A percentile compares a stretch with the other conserved stretches of the same genome.
phyloP scores from a whole-genome alignment of 495 filamentous ascomycete species.

The Pseudevernia furfuracea region DNA sequence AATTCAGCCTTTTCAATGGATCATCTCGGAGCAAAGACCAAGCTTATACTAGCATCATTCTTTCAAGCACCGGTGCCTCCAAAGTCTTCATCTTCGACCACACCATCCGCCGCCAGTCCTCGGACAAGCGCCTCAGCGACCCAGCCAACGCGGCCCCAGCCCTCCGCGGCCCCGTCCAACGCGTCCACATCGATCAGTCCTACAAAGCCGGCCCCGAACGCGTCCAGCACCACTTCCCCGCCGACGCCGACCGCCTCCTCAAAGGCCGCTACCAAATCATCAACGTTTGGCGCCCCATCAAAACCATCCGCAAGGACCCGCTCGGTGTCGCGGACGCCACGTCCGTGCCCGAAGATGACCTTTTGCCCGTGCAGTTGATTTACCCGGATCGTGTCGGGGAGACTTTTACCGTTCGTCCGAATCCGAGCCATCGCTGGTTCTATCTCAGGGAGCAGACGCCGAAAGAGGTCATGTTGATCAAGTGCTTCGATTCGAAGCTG shows the following conservation, averaged over 20 bases:
- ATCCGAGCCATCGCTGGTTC: constrained; percentile 42
- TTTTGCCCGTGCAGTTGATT: constrained; percentile 41
- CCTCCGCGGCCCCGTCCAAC: constrained; percentile 55
- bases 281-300: constrained; percentile 73
- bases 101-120: constrained; percentile 54
- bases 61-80: constrained; percentile 43
- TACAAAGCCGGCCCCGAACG: constrained; percentile 50
- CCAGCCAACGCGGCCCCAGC: constrained; percentile 12
- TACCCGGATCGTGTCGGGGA: constrained; percentile 45
- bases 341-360: constrained; percentile 39
- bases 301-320: constrained; percentile 54
- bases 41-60: constrained; percentile 9
- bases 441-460: constrained; percentile 48
- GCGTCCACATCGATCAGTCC: constrained; percentile 68
- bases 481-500: constrained; percentile 62
- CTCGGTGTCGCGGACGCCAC: constrained; percentile 52
- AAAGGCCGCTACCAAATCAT: constrained; percentile 66
- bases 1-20: background rate
- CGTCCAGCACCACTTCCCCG: constrained; percentile 54
- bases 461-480: constrained; percentile 57
- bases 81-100: constrained; percentile 67
- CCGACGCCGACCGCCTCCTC: constrained; percentile 53
- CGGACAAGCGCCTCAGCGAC: constrained; percentile 27
- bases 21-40: background rate
- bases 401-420: constrained; percentile 38